phyloP scores from a whole-genome alignment of 139 green algal species.

The Chlorella vulgaris region DNA sequence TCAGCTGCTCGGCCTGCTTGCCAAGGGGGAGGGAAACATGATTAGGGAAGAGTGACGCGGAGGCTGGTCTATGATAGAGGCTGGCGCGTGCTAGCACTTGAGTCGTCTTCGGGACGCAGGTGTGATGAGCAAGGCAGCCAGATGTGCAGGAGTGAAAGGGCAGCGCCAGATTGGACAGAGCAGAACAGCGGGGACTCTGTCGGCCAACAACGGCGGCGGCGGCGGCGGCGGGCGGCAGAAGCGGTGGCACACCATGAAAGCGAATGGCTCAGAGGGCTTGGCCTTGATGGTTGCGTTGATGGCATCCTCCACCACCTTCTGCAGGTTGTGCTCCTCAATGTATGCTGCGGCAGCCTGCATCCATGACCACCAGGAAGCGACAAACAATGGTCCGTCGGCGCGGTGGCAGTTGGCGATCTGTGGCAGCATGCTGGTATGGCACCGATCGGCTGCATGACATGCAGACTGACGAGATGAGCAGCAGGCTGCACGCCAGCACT shows the following conservation, averaged over 20 bases:
- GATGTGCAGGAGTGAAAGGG: too few relatives aligned
- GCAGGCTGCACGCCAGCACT: too few relatives aligned
- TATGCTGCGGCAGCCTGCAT: slow-evolving; percentile 56
- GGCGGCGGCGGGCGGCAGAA: background rate
- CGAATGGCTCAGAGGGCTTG: slow-evolving; percentile 88
- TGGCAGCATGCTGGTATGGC: background rate
- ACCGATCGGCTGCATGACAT: too few relatives aligned
- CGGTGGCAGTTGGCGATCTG: too few relatives aligned
- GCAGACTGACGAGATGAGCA: too few relatives aligned
- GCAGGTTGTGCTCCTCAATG: slow-evolving; percentile 85
- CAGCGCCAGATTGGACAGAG: too few relatives aligned
- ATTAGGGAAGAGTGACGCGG: background rate
- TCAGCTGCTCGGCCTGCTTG: slow-evolving; percentile 42
- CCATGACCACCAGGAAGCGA: background rate
- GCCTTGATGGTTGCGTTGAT: slow-evolving; percentile 92
- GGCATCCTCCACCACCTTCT: slow-evolving; percentile 88
- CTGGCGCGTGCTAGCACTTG: too few relatives aligned
- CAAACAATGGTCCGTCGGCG: background rate
- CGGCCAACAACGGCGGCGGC: background rate
- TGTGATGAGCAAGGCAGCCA: background rate
- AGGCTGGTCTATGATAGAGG: background rate
- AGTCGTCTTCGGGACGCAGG: too few relatives aligned
- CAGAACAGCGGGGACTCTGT: background rate
- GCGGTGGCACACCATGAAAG: slow-evolving; percentile 78
- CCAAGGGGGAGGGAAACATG: background rate